Conservation (phyloP, 306 rosid species). For the Astragalus membranaceus region DNA sequence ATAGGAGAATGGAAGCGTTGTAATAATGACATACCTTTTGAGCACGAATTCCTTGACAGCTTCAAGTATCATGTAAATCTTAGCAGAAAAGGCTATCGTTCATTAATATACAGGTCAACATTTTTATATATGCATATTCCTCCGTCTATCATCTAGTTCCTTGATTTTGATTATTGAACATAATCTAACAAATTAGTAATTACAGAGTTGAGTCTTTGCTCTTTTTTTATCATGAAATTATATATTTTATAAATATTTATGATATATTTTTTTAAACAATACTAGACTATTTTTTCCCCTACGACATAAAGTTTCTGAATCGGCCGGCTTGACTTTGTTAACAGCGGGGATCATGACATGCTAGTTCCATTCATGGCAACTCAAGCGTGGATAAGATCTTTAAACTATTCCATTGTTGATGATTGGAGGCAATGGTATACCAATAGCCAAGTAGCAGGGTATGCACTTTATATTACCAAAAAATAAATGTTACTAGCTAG, state of each 20-base stretch:
- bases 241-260: no score
- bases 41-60: neutral
- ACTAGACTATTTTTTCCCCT: no score
- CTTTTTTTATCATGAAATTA: no score
- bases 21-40: neutral
- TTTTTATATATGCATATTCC: neutral
- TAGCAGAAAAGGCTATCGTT: constrained; percentile 42
- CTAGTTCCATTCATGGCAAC: constrained; percentile 25
- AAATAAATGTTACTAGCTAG: no score
- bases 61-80: constrained; percentile 31
- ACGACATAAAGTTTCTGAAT: no score
- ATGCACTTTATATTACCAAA: neutral
- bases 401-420: constrained; percentile 44
- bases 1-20: constrained; percentile 46
- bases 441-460: constrained; percentile 50
- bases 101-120: constrained; percentile 43
- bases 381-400: constrained; percentile 53
- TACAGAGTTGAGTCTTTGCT: no score
- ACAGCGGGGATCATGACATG: constrained; percentile 62
- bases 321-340: no score
- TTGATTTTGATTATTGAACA: neutral
- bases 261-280: no score
- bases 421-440: constrained; percentile 55
- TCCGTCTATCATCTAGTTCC: neutral
- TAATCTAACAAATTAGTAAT: no score